Percentiles rank a stretch among this genome's conserved stretches.
phyloP scores from a whole-genome alignment of 768 basidiomycete genomes.

The Lactarius tabidus region DNA sequence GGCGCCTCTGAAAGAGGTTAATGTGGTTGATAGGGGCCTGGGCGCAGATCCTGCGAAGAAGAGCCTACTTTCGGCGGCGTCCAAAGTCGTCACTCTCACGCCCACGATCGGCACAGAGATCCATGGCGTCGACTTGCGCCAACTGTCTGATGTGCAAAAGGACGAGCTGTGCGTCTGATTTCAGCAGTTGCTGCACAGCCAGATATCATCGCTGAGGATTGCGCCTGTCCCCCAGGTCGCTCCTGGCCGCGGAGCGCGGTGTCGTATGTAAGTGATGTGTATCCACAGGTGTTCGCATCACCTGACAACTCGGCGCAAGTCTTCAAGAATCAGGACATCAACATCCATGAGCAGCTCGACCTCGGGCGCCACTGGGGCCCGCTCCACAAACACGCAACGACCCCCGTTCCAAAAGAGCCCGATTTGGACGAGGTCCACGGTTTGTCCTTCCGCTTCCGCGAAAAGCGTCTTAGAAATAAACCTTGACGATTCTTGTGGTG shows the following conservation, averaged over 20 bases:
- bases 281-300: background rate
- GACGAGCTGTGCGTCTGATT: constrained; percentile 61
- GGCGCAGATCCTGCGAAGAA: constrained; percentile 68
- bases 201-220: background rate
- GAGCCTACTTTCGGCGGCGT: constrained; percentile 57
- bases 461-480: constrained; percentile 7
- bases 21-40: constrained; percentile 64
- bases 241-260: constrained; percentile 70
- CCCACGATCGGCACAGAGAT: constrained; percentile 76
- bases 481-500: too few species aligned
- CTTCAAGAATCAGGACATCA: constrained; percentile 70
- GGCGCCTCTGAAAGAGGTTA: constrained; percentile 54
- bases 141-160: constrained; percentile 63
- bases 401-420: constrained; percentile 62
- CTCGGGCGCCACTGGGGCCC: constrained; percentile 68
- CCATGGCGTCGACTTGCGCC: constrained; percentile 65
- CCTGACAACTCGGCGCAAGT: constrained; percentile 39
- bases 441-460: constrained; percentile 32
- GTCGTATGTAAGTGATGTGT: constrained; percentile 57
- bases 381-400: constrained; percentile 80
- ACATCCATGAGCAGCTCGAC: constrained; percentile 65
- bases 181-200: background rate
- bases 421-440: constrained; percentile 77
- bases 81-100: constrained; percentile 63
- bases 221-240: constrained; percentile 41